phyloP scores from a whole-genome alignment of 495 filamentous ascomycete species.

The Friedmanniomyces endolithicus region DNA sequence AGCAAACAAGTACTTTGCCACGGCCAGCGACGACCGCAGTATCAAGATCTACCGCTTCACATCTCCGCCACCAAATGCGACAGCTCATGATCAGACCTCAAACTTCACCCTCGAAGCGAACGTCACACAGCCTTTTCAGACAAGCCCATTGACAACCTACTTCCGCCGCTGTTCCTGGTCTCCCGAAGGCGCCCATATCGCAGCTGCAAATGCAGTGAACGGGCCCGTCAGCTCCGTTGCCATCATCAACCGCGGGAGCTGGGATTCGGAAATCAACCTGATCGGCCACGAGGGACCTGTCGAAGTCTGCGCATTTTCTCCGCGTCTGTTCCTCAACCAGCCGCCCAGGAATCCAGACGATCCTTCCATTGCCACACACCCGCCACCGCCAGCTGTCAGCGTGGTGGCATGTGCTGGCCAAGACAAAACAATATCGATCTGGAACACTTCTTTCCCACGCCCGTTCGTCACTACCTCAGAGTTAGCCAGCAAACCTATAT shows the following conservation, averaged over 20 bases:
- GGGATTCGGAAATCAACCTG: slow-evolving; percentile 94
- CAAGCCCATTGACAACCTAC: slow-evolving; percentile 88
- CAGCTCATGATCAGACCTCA: slow-evolving; percentile 81
- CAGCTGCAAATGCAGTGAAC: slow-evolving; percentile 91
- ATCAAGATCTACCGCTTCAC: slow-evolving; percentile 96
- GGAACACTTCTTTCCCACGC: slow-evolving; percentile 88
- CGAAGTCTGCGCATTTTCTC: slow-evolving; percentile 94
- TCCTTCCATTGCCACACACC: slow-evolving; percentile 12
- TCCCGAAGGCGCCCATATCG: slow-evolving; percentile 92
- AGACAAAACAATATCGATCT: slow-evolving; percentile 88
- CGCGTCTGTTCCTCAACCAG: slow-evolving; percentile 70
- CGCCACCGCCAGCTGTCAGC: slow-evolving; percentile 51
- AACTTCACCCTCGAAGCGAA: slow-evolving; percentile 88
- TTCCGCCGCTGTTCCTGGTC: slow-evolving; percentile 96
- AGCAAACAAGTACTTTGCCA: slow-evolving; percentile 98
- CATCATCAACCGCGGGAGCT: slow-evolving; percentile 80
- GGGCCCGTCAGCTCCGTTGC: slow-evolving; percentile 94
- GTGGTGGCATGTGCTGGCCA: slow-evolving; percentile 95
- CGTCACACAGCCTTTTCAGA: slow-evolving; percentile 70
- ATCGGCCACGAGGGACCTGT: slow-evolving; percentile 95
- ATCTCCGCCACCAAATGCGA: slow-evolving; percentile 80
- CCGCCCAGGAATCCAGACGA: slow-evolving; percentile 28
- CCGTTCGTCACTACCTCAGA: slow-evolving; percentile 83
- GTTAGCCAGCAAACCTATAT: slow-evolving; percentile 75
- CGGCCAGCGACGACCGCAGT: slow-evolving; percentile 88